phyloP scores from a whole-genome alignment of 805 yeast genomes.

The Tetrapisispora arboricola region DNA sequence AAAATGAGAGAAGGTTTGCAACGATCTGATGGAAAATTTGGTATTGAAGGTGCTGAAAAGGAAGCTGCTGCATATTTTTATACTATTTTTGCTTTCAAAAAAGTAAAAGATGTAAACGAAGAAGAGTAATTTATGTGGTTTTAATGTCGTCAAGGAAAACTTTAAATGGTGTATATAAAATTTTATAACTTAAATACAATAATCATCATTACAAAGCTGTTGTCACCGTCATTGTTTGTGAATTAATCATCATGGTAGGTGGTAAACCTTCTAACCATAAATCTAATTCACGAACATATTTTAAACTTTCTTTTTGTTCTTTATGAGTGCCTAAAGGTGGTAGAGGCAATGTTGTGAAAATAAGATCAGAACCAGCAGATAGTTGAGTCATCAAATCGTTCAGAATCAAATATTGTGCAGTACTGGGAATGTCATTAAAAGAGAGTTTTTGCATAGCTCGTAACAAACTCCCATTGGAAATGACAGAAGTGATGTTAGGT shows the following conservation, averaged over 20 bases:
- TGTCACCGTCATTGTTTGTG: constrained; percentile 93
- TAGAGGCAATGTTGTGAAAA: constrained; percentile 84
- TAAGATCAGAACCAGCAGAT: constrained; percentile 53
- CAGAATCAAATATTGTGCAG: constrained; percentile 79
- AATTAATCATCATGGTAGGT: constrained; percentile 71
- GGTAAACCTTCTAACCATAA: constrained; percentile 78
- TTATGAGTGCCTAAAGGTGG: constrained; percentile 77
- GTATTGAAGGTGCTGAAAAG: constrained; percentile 80
- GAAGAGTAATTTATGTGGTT: no score
- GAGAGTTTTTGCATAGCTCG: constrained; percentile 34
- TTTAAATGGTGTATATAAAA: background rate
- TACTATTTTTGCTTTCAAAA: constrained; percentile 73
- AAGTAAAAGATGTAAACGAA: constrained; percentile 29
- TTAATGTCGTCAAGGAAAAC: no score
- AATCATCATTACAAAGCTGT: constrained; percentile 83
- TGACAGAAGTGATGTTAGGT: constrained; percentile 26
- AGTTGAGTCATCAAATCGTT: constrained; percentile 70
- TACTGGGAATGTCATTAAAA: constrained; percentile 84
- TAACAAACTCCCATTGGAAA: constrained; percentile 26
- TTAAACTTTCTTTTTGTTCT: constrained; percentile 55
- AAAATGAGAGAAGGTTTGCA: constrained; percentile 58
- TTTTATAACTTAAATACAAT: no score
- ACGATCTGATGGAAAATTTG: constrained; percentile 69
- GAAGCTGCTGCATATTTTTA: constrained; percentile 85
- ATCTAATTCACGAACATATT: constrained; percentile 66